Evolutionary conservation across 345 rosid species (phyloP), one percentile per base, ranked within the genome.

Genomic region (Acer yangbiense): DNA sequence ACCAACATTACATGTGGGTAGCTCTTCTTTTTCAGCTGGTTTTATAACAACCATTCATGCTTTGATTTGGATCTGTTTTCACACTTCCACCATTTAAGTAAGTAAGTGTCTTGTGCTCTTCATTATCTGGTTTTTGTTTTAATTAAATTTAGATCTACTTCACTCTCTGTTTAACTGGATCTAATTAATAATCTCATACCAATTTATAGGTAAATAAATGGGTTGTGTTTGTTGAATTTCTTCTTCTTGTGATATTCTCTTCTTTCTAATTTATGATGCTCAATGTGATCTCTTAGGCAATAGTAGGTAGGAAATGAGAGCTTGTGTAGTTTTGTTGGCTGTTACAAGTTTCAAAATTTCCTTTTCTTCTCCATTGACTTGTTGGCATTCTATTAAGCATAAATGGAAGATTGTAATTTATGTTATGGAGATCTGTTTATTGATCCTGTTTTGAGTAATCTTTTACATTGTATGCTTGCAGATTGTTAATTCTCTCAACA

Each of bases 401-500:
- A 43, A 8, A 43, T 43, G 46, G 41, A 35, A 29, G 41, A 12
- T 4, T 64, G 44, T 64, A 64, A 13, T 64, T 44, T 9, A 44
- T 44, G 9, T 11, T 46, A 46, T 46, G 50, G 29, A 3, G 66
- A 11, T 63, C 6, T 43, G 55, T 20, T 46, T 23, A 14, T 71
- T 50, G 2, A 48, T 14, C 7, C 13, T 50, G 23, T 69, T 70
- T 18, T 39, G 55, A 60, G 25, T 74, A 25, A 27, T 18, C 50
- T 25, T 27, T 25, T 63, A 4, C 10, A 7, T 21, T 50, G 27
- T 76, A 52, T 54, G 25, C 76, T 60, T 77, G 83, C 91, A 90
- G 89, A 76, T 84, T 76, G 61, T 60, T 83, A 69, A 25, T 41
- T n/a, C 48, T 14, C 23, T 21, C 62, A 65, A 71, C 61, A 85